Percentiles rank a stretch among this genome's conserved stretches.
Conservation (phyloP, 2,329 filamentous ascomycete species). For the Aspergillus phoenicis region DNA sequence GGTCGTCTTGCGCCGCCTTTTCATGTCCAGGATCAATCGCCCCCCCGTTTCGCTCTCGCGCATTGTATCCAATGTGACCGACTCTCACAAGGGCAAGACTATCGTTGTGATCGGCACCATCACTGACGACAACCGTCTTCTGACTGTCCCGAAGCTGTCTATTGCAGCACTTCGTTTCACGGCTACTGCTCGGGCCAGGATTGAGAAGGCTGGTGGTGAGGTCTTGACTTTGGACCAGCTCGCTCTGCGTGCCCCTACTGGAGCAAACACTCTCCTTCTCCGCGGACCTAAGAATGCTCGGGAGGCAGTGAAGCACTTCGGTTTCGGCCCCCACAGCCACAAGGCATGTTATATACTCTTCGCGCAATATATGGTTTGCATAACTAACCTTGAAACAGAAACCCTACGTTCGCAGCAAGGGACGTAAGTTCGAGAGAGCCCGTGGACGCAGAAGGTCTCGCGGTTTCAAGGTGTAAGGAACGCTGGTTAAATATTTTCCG, state of each 20-base stretch:
- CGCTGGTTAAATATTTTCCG: neutral
- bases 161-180: slow-evolving; percentile 97
- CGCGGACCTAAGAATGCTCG: slow-evolving; percentile 97
- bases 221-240: slow-evolving; percentile 95
- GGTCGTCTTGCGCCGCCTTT: slow-evolving; percentile 93
- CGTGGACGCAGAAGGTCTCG: slow-evolving; percentile 98
- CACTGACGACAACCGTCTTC: slow-evolving; percentile 95
- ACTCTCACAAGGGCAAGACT: slow-evolving; percentile 68
- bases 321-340: slow-evolving; percentile 95
- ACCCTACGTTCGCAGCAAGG: slow-evolving; percentile 96
- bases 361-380: neutral
- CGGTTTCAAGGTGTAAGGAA: slow-evolving; percentile 98
- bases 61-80: slow-evolving; percentile 69
- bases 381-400: slow-evolving; percentile 62
- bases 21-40: slow-evolving; percentile 98
- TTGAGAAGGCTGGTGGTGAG: slow-evolving; percentile 91
- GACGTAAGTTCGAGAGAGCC: slow-evolving; percentile 98
- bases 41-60: slow-evolving; percentile 92
- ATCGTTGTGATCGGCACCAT: slow-evolving; percentile 92
- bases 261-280: slow-evolving; percentile 94
- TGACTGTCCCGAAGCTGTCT: slow-evolving; percentile 87
- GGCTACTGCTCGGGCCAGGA: slow-evolving; percentile 89
- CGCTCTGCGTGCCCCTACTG: slow-evolving; percentile 90
- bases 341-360: slow-evolving; percentile 64
- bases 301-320: slow-evolving; percentile 99